These are phyloP conservation scores for Oryza meridionalis DNA, from an alignment of 176 grass and related monocot genomes.

Conservation along the genomic window DNA sequence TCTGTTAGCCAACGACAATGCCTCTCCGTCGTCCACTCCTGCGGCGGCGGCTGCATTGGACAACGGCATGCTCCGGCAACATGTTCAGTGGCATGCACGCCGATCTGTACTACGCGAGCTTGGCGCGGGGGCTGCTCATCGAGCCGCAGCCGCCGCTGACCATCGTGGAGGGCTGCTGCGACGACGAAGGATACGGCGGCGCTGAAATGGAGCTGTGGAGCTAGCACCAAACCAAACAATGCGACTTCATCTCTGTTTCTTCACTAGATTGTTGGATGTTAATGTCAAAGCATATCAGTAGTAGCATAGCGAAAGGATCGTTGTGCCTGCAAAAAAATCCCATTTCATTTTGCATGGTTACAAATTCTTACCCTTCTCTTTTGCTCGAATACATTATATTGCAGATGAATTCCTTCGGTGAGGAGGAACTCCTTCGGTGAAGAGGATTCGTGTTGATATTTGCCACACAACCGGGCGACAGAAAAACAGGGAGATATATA, in stretches of 20 bases:
- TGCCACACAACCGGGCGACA: no score
- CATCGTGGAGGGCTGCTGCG: conserved; percentile 4
- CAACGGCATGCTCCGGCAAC: neutral
- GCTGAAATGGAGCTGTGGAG: conserved; percentile 50
- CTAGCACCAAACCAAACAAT: conserved; percentile 24
- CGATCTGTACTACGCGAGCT: conserved; percentile 47
- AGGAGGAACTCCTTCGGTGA: no score
- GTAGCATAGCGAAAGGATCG: neutral
- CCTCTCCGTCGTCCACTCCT: neutral
- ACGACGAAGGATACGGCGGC: conserved; percentile 37
- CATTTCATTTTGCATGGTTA: neutral
- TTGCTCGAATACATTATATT: neutral
- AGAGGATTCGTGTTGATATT: no score
- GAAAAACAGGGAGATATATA: no score
- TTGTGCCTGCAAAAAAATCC: neutral
- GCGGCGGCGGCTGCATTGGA: neutral
- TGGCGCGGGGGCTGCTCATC: conserved; percentile 63
- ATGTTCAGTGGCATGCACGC: conserved; percentile 46
- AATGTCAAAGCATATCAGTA: no score
- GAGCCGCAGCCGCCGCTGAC: conserved; percentile 51
- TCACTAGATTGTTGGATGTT: no score
- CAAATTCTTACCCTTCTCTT: neutral
- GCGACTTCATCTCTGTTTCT: no score
- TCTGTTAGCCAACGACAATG: neutral
- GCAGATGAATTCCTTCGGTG: no score